Percentiles rank a stretch among this genome's conserved stretches.
Evolutionary conservation across 192 early-diverging fungal genomes (phyloP).

Genomic region (Podila minutissima): DNA sequence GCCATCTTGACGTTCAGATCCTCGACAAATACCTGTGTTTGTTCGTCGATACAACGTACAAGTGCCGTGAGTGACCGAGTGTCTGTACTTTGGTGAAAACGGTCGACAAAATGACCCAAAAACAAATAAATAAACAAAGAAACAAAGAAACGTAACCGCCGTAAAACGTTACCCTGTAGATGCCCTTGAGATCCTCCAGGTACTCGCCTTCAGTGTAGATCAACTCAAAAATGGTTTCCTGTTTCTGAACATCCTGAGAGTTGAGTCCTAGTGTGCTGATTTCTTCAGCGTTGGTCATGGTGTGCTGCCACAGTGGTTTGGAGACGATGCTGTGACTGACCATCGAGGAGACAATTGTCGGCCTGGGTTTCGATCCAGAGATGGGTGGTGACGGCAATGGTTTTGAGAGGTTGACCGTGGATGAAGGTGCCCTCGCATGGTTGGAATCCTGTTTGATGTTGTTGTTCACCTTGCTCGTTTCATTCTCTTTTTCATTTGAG

Average conservation of each 20-base stretch:
- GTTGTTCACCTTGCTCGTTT: neutral
- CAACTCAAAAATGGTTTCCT: conserved; percentile 50
- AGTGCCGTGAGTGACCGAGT: neutral
- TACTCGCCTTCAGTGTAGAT: conserved; percentile 49
- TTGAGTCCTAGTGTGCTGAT: conserved; percentile 21
- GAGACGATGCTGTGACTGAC: neutral
- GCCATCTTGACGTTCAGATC: conserved; percentile 50
- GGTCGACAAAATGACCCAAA: no score
- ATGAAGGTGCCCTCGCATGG: neutral
- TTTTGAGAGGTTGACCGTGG: neutral
- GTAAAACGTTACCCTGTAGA: conserved; percentile 22
- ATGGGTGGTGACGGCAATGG: neutral
- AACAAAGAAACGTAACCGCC: no score
- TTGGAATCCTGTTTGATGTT: neutral
- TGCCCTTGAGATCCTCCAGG: conserved; percentile 43
- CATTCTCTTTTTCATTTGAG: neutral
- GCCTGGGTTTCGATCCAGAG: neutral
- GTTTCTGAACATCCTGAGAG: conserved; percentile 36
- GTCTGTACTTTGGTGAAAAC: neutral
- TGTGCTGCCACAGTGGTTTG: conserved; percentile 45
- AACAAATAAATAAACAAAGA: no score
- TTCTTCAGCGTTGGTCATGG: conserved; percentile 32
- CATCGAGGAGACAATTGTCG: conserved; percentile 2
- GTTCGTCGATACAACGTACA: neutral
- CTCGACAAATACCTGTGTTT: conserved; percentile 32